These are phyloP conservation scores for Logfia minima DNA, from an alignment of 129 eudicot genomes.

Conservation along the genomic window DNA sequence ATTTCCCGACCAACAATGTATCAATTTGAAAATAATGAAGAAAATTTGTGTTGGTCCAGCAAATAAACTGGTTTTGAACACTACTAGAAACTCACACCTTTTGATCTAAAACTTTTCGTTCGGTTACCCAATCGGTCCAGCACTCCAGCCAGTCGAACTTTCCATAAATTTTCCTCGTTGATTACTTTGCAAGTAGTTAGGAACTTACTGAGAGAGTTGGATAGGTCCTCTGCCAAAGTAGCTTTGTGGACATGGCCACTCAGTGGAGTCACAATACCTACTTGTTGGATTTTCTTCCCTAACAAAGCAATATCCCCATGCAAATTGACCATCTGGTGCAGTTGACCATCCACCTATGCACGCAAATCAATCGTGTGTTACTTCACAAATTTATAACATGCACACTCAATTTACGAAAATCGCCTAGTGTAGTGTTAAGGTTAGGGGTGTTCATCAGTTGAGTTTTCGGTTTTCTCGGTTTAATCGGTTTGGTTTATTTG, in stretches of 20 bases:
- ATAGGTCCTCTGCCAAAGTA: slow-evolving; percentile 64
- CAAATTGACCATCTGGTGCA: slow-evolving; percentile 65
- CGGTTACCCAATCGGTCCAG: neutral
- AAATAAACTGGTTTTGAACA: neutral
- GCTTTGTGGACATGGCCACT: slow-evolving; percentile 41
- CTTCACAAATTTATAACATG: neutral
- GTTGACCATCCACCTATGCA: slow-evolving; percentile 42
- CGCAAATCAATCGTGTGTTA: neutral
- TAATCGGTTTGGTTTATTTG: too few relatives aligned
- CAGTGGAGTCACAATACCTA: slow-evolving; percentile 23
- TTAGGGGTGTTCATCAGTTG: too few relatives aligned
- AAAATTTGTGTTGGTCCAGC: too few relatives aligned
- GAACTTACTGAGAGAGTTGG: slow-evolving; percentile 55
- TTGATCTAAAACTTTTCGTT: too few relatives aligned
- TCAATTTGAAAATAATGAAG: neutral
- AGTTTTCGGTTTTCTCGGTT: slow-evolving; percentile 13
- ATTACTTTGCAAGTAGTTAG: too few relatives aligned
- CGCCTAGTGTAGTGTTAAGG: too few relatives aligned
- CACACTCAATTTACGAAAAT: neutral
- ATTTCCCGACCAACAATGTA: too few relatives aligned
- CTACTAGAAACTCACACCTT: neutral
- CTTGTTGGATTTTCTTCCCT: slow-evolving; percentile 35
- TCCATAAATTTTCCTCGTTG: too few relatives aligned
- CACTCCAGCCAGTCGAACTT: neutral
- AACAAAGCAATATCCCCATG: slow-evolving; percentile 64